Percentiles rank a stretch among this genome's conserved stretches.
Evolutionary conservation across 2,329 filamentous ascomycete genomes (phyloP).

Genomic region (Tetracladium maxilliforme): DNA sequence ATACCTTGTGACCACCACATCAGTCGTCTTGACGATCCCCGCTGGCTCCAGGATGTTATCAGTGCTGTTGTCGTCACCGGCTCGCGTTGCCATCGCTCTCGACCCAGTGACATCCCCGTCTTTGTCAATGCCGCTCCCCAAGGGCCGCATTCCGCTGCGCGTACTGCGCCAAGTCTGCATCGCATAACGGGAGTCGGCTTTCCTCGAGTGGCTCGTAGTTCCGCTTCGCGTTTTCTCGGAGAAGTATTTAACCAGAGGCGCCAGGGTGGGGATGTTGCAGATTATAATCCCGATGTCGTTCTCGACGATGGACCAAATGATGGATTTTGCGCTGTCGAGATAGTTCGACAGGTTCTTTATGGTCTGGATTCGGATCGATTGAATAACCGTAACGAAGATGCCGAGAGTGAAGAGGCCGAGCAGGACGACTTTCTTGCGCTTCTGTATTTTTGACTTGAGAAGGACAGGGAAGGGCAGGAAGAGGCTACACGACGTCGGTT

Average conservation of each 20-base stretch:
- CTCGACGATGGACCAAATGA: constrained; percentile 30
- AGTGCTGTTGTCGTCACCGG: too few species aligned
- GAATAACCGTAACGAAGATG: constrained; percentile 33
- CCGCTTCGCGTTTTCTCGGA: constrained; percentile 11
- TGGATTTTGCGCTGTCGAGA: constrained; percentile 24
- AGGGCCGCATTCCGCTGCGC: constrained; percentile 2
- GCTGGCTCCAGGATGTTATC: too few species aligned
- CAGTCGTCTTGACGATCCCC: too few species aligned
- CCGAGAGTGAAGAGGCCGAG: constrained; percentile 29
- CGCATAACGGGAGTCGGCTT: not conserved
- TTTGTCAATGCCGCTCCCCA: constrained; percentile 1
- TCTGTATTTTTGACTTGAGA: constrained; percentile 18
- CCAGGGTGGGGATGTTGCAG: constrained; percentile 24
- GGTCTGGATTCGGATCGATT: constrained; percentile 34
- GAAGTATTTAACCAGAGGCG: constrained; percentile 22
- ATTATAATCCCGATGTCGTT: constrained; percentile 26
- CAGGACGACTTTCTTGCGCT: constrained; percentile 24
- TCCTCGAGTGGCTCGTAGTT: not conserved
- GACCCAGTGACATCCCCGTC: constrained; percentile 1
- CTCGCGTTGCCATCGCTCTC: too few species aligned
- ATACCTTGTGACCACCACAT: too few species aligned
- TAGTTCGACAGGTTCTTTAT: constrained; percentile 26
- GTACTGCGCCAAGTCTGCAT: constrained; percentile 1
- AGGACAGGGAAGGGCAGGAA: constrained; percentile 24
- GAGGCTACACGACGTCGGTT: constrained; percentile 13